phyloP scores from a whole-genome alignment of 495 filamentous ascomycete genomes.

The Physcia stellaris region DNA sequence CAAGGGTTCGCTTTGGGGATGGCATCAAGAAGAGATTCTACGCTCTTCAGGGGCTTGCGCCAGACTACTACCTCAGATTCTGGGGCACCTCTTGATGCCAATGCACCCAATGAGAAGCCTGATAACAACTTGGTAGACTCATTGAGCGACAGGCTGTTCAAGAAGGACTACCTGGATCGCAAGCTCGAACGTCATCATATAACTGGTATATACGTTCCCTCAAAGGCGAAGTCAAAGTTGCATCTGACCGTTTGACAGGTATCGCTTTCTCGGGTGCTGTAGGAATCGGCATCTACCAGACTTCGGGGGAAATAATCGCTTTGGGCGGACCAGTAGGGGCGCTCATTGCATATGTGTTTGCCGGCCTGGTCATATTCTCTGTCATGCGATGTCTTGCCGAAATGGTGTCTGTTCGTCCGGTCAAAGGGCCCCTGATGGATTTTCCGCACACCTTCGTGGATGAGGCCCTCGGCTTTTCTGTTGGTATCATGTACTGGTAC shows the following conservation, averaged over 20 bases:
- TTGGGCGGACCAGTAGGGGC: slow-evolving; percentile 18
- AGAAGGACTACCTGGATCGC: slow-evolving; percentile 9
- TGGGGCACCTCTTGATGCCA: too few species aligned
- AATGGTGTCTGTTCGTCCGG: slow-evolving; percentile 23
- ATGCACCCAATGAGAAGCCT: too few species aligned
- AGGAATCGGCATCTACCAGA: slow-evolving; percentile 28
- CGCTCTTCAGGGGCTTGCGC: too few species aligned
- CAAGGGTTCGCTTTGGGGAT: too few species aligned
- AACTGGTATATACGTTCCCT: slow-evolving; percentile 11
- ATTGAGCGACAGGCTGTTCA: slow-evolving; percentile 8
- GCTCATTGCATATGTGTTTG: slow-evolving; percentile 19
- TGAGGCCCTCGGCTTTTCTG: slow-evolving; percentile 19
- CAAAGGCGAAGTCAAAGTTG: not conserved
- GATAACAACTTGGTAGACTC: too few species aligned
- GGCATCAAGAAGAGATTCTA: too few species aligned
- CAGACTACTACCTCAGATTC: too few species aligned
- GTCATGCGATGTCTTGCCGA: slow-evolving; percentile 26
- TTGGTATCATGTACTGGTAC: slow-evolving; percentile 25
- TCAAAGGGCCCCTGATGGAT: slow-evolving; percentile 21
- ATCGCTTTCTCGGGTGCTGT: slow-evolving; percentile 27
- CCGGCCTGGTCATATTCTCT: slow-evolving; percentile 20
- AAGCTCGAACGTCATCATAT: slow-evolving; percentile 15
- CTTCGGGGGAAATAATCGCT: slow-evolving; percentile 24
- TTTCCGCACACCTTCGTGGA: slow-evolving; percentile 25
- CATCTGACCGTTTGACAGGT: slow-evolving; percentile 4